Percentiles rank a stretch among this genome's conserved stretches.
Evolutionary conservation across 129 eudicot species (phyloP).

Genomic region (Smallanthus sonchifolius): DNA sequence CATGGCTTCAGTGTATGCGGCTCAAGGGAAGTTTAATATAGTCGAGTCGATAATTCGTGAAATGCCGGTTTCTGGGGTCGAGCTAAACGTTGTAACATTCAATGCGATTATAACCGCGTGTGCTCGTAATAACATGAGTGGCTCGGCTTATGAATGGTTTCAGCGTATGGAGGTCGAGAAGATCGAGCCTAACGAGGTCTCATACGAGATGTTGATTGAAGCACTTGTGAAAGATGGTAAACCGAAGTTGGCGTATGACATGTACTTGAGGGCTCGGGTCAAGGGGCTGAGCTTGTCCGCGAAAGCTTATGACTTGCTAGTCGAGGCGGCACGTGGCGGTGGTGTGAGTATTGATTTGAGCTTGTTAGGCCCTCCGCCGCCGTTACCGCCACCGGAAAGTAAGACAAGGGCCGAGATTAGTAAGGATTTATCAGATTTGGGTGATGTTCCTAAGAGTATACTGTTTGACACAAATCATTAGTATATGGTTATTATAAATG

Average conservation of each 20-base stretch:
- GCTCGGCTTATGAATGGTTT: slow-evolving; percentile 84
- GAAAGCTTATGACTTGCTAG: slow-evolving; percentile 64
- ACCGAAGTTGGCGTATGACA: slow-evolving; percentile 76
- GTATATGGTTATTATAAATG: slow-evolving; percentile 6
- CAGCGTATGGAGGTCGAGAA: slow-evolving; percentile 55
- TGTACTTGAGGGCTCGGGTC: slow-evolving; percentile 51
- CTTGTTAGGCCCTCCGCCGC: slow-evolving; percentile 63
- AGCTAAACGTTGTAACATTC: slow-evolving; percentile 68
- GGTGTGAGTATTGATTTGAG: slow-evolving; percentile 53
- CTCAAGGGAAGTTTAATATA: slow-evolving; percentile 56
- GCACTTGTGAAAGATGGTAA: slow-evolving; percentile 84
- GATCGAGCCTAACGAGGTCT: slow-evolving; percentile 66
- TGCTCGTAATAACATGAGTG: slow-evolving; percentile 47
- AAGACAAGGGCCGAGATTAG: slow-evolving; percentile 44
- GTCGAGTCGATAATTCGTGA: slow-evolving; percentile 64
- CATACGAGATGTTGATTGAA: slow-evolving; percentile 74
- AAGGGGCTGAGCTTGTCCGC: slow-evolving; percentile 58
- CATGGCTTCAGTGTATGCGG: slow-evolving; percentile 83
- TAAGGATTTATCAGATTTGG: slow-evolving; percentile 36
- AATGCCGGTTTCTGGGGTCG: slow-evolving; percentile 50
- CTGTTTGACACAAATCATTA: slow-evolving; percentile 35
- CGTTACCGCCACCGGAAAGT: slow-evolving; percentile 39
- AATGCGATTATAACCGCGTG: slow-evolving; percentile 86
- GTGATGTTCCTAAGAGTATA: slow-evolving; percentile 50
- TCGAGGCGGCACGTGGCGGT: slow-evolving; percentile 30